phyloP scores from a whole-genome alignment of 2,329 filamentous ascomycete species.

The Mollisia scopiformis region DNA sequence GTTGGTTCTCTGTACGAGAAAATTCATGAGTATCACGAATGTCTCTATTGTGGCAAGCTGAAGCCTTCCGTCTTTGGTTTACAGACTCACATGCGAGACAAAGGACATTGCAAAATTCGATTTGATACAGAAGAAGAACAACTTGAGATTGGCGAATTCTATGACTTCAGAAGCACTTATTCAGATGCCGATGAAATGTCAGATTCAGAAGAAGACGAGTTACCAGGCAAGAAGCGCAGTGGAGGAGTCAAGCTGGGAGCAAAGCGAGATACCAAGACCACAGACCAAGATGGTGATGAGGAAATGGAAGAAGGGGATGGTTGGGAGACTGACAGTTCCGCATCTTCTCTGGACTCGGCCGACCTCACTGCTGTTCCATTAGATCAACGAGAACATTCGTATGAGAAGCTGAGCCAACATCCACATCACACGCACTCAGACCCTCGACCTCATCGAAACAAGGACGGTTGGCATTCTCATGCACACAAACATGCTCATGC shows the following conservation, averaged over 20 bases:
- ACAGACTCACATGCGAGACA: constrained; percentile 97
- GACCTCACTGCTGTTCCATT: constrained; percentile 81
- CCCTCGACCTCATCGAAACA: constrained; percentile 72
- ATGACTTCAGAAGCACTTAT: constrained; percentile 96
- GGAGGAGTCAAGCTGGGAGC: constrained; percentile 72
- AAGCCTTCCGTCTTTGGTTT: constrained; percentile 79
- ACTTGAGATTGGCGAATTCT: constrained; percentile 92
- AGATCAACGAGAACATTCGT: constrained; percentile 71
- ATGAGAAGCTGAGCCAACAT: constrained; percentile 72
- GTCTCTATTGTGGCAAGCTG: constrained; percentile 83
- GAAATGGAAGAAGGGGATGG: constrained; percentile 68
- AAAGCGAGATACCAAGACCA: constrained; percentile 55
- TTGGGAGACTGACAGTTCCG: constrained; percentile 94
- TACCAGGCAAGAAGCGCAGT: constrained; percentile 49
- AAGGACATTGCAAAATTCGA: constrained; percentile 94
- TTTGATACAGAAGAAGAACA: constrained; percentile 89
- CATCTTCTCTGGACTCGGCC: constrained; percentile 85
- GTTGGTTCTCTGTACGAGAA: constrained; percentile 78
- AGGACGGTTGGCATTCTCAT: constrained; percentile 80
- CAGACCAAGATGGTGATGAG: constrained; percentile 57
- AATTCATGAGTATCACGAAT: constrained; percentile 79
- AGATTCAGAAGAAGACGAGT: constrained; percentile 57
- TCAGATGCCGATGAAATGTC: constrained; percentile 74
- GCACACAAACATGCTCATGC: constrained; percentile 74
- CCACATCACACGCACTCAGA: constrained; percentile 76